Evolutionary conservation across 345 rosid species (phyloP), one percentile per base, ranked within the genome.

Genomic region (Populus pruinosa): DNA sequence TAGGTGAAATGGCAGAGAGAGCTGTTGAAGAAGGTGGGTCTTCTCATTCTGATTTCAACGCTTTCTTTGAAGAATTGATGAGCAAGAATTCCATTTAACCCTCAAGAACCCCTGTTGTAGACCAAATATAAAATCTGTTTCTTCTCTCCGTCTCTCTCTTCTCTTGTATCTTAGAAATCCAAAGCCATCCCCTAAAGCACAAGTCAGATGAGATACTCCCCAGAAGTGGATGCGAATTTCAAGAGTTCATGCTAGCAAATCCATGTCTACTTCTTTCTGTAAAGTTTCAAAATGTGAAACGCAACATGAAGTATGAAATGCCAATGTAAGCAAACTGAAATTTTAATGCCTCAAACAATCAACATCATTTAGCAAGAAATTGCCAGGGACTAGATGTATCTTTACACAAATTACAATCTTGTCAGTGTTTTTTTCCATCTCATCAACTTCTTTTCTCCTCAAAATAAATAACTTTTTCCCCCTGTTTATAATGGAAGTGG

Each of bases 391-490:
- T 56, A 1, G 29, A 56, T 56, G 72, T 67, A 69, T 64, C 75
- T 81, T 55, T 83, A 80, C 85, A 83, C 65, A 83, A 75, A 50
- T 71, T 72, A 69, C 77, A 78, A 31, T 65, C 70, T 69, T 20
- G 61, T 56, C 16, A 25, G 65, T 76, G 68, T 38, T 76, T 65
- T 84, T 67, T 31, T 8, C 47, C 67, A 13, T 76, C 67, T 53
- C 76, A 49, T 50, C 25, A 38, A 12, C 21, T 49, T 75, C 23
- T 27, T 74, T 71, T 29, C 31, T 25, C 36, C 43, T 49, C 49
- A 12, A 10, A 23, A 36, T 8, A 23, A 41, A 41, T 41, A 41
- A 41, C 13, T 12, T 41, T 41, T 10, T 10, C 2, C 3, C 14
- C 49, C 66, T 39, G 27, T 23, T 77, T 56, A 66, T 14, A 49